phyloP scores from a whole-genome alignment of 371 early-diverging fungal genomes.

The Coemansia sp. region DNA sequence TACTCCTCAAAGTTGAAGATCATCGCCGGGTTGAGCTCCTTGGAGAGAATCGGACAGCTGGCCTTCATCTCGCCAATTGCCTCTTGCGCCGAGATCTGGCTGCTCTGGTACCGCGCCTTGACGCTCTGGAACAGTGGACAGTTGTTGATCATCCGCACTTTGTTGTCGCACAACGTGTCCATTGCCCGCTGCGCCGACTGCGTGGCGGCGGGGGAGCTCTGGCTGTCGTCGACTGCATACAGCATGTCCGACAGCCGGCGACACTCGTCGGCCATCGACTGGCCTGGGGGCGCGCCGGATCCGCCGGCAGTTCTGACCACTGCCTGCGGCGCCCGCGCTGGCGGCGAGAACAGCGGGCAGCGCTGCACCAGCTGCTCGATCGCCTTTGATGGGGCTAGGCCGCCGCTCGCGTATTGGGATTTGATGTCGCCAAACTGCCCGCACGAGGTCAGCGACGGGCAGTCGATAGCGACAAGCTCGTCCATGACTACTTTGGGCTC shows the following conservation, averaged over 20 bases:
- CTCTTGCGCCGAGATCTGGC: constrained; percentile 25
- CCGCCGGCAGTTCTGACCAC: background rate
- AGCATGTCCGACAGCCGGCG: constrained; percentile 44
- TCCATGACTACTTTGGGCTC: constrained; percentile 35
- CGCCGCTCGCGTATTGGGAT: constrained; percentile 18
- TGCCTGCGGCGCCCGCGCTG: constrained; percentile 9
- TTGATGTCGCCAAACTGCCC: constrained; percentile 23
- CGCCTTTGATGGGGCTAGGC: constrained; percentile 33
- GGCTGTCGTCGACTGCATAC: constrained; percentile 25
- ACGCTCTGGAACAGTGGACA: constrained; percentile 47
- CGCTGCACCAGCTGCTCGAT: constrained; percentile 27
- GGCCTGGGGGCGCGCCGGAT: constrained; percentile 16
- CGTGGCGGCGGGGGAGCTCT: background rate
- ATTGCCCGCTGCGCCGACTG: constrained; percentile 22
- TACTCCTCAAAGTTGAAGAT: constrained; percentile 49
- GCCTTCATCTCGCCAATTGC: constrained; percentile 45
- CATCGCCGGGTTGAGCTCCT: constrained; percentile 50
- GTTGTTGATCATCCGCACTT: constrained; percentile 42
- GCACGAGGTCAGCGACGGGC: constrained; percentile 37
- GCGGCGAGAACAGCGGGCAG: constrained; percentile 36
- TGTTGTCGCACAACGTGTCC: constrained; percentile 31
- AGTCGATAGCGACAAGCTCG: constrained; percentile 21
- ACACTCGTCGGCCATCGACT: constrained; percentile 49
- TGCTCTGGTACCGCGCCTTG: constrained; percentile 33
- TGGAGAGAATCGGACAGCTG: constrained; percentile 48